These are phyloP conservation scores for Fraxinus velutina DNA, from an alignment of 305 asterid genomes.

Conservation along the genomic window DNA sequence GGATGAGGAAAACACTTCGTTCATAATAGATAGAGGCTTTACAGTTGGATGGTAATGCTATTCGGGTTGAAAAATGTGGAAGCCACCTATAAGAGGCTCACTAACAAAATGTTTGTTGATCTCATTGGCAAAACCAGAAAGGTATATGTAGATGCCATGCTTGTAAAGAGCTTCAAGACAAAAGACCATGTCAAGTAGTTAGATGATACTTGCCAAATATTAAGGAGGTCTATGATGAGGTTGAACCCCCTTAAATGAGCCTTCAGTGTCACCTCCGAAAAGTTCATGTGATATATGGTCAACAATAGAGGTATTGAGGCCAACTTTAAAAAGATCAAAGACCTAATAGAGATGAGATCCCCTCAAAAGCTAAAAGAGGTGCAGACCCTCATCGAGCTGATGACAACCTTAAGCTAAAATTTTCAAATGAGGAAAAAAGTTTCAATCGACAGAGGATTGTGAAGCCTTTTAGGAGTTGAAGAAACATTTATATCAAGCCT, in stretches of 20 bases:
- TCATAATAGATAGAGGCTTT: not conserved
- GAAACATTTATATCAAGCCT: not conserved
- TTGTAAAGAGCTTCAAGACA: not conserved
- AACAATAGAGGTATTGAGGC: not conserved
- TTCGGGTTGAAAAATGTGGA: not conserved
- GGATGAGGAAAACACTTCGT: not conserved
- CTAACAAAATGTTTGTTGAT: too few species aligned
- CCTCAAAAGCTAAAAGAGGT: not conserved
- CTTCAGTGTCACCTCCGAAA: not conserved
- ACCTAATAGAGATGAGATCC: not conserved
- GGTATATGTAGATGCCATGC: not conserved
- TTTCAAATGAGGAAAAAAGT: not conserved
- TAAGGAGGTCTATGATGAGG: not conserved
- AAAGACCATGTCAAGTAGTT: not conserved
- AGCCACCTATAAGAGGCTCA: not conserved
- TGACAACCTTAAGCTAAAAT: not conserved
- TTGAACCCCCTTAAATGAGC: not conserved
- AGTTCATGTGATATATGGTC: not conserved
- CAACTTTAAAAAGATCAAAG: not conserved
- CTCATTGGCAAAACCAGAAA: not conserved
- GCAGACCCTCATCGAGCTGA: not conserved
- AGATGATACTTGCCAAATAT: not conserved
- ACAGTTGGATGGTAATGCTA: not conserved
- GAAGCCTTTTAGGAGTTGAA: not conserved
- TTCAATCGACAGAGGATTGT: not conserved